Evolutionary conservation across 768 basidiomycete species (phyloP).

Genomic region (Lanmaoa rubissima): DNA sequence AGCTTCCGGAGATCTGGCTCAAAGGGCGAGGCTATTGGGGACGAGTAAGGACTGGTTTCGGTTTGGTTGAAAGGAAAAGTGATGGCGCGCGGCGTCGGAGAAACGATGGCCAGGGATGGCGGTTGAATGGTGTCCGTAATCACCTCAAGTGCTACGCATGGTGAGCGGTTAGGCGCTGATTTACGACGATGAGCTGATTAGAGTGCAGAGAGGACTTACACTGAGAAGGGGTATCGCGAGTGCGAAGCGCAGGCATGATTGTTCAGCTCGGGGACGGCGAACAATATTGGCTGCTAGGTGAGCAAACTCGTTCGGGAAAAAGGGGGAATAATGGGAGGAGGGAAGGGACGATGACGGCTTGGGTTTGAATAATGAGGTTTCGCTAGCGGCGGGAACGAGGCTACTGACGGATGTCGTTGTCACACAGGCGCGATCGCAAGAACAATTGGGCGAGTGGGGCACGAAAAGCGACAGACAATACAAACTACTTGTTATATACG

Average conservation of each 20-base stretch:
- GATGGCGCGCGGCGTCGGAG: slow-evolving; percentile 57
- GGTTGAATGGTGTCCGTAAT: slow-evolving; percentile 58
- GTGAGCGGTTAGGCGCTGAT: slow-evolving; percentile 17
- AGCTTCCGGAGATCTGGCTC: slow-evolving; percentile 60
- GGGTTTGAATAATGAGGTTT: slow-evolving; percentile 43
- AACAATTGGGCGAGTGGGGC: slow-evolving; percentile 70
- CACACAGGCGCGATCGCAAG: slow-evolving; percentile 42
- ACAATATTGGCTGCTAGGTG: slow-evolving; percentile 33
- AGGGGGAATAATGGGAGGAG: slow-evolving; percentile 34
- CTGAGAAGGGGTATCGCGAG: slow-evolving; percentile 66
- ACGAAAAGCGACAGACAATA: slow-evolving; percentile 58
- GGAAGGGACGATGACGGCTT: slow-evolving; percentile 15
- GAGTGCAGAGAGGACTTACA: slow-evolving; percentile 31
- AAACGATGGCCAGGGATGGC: slow-evolving; percentile 56
- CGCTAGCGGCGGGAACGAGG: slow-evolving; percentile 37
- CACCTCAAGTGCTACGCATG: slow-evolving; percentile 66
- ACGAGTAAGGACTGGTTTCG: slow-evolving; percentile 58
- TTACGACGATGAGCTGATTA: slow-evolving; percentile 1
- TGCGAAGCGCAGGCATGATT: slow-evolving; percentile 79
- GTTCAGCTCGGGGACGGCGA: slow-evolving; percentile 28
- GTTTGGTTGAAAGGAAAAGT: slow-evolving; percentile 40
- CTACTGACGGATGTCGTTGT: slow-evolving; percentile 49
- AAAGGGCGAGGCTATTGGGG: slow-evolving; percentile 69
- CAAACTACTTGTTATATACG: slow-evolving; percentile 53
- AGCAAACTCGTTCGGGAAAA: slow-evolving; percentile 35